Evolutionary conservation across 257 asterid genomes (phyloP), one percentile per base, ranked within the genome.

Genomic region (Anisodus tanguticus): DNA sequence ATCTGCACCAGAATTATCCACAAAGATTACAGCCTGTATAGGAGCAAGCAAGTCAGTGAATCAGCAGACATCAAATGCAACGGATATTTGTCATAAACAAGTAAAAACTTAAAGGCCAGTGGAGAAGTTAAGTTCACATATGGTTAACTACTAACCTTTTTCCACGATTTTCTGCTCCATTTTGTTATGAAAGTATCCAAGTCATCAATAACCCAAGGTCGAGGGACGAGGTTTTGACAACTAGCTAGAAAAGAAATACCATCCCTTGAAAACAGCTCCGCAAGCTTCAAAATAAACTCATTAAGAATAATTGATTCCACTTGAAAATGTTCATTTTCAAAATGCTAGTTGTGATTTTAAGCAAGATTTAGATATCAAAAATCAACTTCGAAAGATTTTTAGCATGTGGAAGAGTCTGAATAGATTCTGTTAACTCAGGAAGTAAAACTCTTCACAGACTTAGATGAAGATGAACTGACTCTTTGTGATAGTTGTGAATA

Each of bases 131-230:
- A 74, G 59, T 69, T 8, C 60, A 74, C 62, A 49, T 22, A 49
- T 49, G 60, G 37, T 49, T 74, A 47, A 49, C 22, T 11, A 22
- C 80, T 84, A 60, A 90, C 98, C 92, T 93, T 97, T 88, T 87
- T 92, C 98, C 99, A 97, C 41, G 92, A 78, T 86, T 86, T 93
- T 62, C 85, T 91, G 80, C 89, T 82, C 93, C 95, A 97, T 82
- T 88, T 95, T 83, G 91, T 86, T 71, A 97, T 89, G 83, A 97
- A 95, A 58, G 84, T 88, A 85, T 92, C 98, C 90, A 95, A 74
- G 88, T 97, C 98, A 93, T 97, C 99, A 87, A 95, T 92, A 72
- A 97, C 98, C 99, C 99, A 97, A 43, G 99, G 99, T 84, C 98
- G 95, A 80, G 99, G 93, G 80, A 97, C 89, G 83, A 97, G 94